These are phyloP conservation scores for Persicaria maculosa DNA, from an alignment of 148 eudicot genomes.

Conservation along the genomic window DNA sequence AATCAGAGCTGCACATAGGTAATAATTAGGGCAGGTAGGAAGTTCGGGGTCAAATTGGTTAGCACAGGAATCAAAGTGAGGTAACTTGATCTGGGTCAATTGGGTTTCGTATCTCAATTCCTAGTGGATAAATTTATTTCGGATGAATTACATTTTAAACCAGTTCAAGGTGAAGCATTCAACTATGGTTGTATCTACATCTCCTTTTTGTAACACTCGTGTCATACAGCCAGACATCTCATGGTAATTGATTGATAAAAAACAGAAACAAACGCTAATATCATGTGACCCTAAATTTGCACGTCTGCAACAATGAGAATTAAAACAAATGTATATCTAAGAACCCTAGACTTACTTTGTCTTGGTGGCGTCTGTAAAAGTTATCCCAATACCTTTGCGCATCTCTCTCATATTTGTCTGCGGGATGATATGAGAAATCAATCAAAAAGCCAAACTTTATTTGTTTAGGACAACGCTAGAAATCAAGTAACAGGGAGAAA, in stretches of 20 bases:
- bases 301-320: not conserved
- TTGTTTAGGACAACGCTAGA: too few species aligned
- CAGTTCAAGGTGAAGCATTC: not conserved
- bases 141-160: not conserved
- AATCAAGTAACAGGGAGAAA: not conserved
- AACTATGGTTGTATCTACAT: not conserved
- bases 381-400: constrained; percentile 95
- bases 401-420: constrained; percentile 92
- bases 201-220: not conserved
- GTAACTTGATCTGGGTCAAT: too few species aligned
- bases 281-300: not conserved
- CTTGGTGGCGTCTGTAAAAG: constrained; percentile 92
- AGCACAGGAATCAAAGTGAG: too few species aligned
- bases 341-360: constrained; percentile 42
- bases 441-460: not conserved
- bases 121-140: not conserved
- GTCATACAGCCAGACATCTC: not conserved
- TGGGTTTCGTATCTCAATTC: too few species aligned
- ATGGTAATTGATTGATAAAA: not conserved
- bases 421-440: constrained; percentile 12
- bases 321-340: not conserved
- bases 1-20: too few species aligned
- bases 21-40: too few species aligned
- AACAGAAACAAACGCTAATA: not conserved
- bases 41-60: too few species aligned